Evolutionary conservation across 129 eudicot species (phyloP).

Genomic region (Pittosporum tobira): DNA sequence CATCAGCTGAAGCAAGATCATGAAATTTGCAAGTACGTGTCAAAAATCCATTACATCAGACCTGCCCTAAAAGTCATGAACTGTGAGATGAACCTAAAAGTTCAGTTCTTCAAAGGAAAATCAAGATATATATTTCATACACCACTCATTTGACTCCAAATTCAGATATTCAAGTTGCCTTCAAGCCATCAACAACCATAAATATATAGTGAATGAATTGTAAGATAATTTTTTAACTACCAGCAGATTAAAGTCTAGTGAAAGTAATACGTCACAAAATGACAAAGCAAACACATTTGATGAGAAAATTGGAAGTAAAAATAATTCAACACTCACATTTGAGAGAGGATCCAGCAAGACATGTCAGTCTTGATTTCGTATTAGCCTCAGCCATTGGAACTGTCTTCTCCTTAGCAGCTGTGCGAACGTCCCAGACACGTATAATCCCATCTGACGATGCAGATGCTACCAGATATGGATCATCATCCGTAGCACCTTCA

Average conservation of each 20-base stretch:
- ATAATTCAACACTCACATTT: constrained; percentile 40
- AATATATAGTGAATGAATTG: background rate
- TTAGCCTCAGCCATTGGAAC: constrained; percentile 68
- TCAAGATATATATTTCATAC: constrained; percentile 1
- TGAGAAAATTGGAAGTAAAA: no score
- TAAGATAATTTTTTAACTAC: constrained; percentile 1
- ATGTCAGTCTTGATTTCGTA: constrained; percentile 91
- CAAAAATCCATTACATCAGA: no score
- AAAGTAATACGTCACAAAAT: background rate
- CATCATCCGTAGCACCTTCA: constrained; percentile 37
- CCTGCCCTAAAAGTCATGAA: no score
- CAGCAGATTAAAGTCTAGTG: no score
- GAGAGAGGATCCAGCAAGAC: constrained; percentile 93
- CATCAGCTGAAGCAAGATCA: background rate
- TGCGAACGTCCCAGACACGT: constrained; percentile 86
- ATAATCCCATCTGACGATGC: constrained; percentile 91
- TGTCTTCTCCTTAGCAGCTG: constrained; percentile 41
- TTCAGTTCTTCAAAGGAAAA: background rate
- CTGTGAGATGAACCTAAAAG: background rate
- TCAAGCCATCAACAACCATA: constrained; percentile 16
- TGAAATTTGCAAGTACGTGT: no score
- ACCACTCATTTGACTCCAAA: no score
- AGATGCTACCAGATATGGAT: constrained; percentile 68
- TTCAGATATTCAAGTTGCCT: no score
- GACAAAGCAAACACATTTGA: background rate